A percentile compares a stretch with the other conserved stretches of the same genome.
phyloP scores from a whole-genome alignment of 129 eudicot species.

The Glebionis coronaria region DNA sequence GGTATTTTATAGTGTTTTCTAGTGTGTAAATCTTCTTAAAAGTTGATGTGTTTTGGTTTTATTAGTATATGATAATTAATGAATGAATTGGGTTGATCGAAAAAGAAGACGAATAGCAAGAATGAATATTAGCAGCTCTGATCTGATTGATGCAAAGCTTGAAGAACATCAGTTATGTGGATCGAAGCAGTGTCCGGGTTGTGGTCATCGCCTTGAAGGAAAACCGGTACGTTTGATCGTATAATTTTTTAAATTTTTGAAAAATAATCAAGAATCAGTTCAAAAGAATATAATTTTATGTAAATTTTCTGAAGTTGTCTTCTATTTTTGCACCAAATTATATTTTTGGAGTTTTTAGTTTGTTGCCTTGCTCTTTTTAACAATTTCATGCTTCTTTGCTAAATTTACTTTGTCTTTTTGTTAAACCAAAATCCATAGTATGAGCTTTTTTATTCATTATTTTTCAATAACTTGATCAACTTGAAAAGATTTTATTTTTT shows the following conservation, averaged over 20 bases:
- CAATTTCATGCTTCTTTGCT: background rate
- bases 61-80: slow-evolving; percentile 5
- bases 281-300: slow-evolving; percentile 34
- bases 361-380: background rate
- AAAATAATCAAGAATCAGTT: slow-evolving; percentile 42
- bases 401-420: background rate
- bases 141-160: slow-evolving; percentile 98
- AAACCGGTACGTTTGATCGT: slow-evolving; percentile 59
- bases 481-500: background rate
- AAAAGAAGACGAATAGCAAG: slow-evolving; percentile 20
- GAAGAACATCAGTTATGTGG: slow-evolving; percentile 95
- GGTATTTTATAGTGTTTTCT: background rate
- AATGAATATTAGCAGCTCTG: slow-evolving; percentile 71
- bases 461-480: background rate
- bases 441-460: background rate
- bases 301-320: slow-evolving; percentile 15
- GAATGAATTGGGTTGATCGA: slow-evolving; percentile 29
- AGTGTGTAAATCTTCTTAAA: slow-evolving; percentile 16
- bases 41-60: slow-evolving; percentile 15
- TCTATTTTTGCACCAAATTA: slow-evolving; percentile 20
- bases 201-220: slow-evolving; percentile 98
- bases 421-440: background rate
- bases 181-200: slow-evolving; percentile 95
- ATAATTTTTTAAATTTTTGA: too few relatives aligned
- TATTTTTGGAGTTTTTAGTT: background rate